Percentiles rank a stretch among this genome's conserved stretches.
Evolutionary conservation across 1,139 yeast genomes (phyloP).

Genomic region (Zygosaccharomyces sapae): DNA sequence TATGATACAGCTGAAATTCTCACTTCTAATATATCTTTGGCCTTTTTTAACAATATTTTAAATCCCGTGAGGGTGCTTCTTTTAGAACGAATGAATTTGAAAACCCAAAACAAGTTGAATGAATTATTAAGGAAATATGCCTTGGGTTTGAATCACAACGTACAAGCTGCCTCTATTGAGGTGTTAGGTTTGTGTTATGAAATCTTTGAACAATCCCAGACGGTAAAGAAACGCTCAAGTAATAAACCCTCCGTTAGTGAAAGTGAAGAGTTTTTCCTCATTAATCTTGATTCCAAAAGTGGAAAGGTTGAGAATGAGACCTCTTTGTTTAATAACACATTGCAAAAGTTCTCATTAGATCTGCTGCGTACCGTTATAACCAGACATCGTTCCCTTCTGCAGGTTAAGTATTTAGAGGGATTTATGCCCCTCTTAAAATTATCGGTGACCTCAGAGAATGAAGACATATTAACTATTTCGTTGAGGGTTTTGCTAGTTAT

Average conservation of each 20-base stretch:
- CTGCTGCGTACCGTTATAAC: slow-evolving; percentile 67
- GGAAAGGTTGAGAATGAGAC: slow-evolving; percentile 50
- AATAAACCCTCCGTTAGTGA: slow-evolving; percentile 30
- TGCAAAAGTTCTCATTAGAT: slow-evolving; percentile 78
- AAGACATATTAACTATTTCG: slow-evolving; percentile 66
- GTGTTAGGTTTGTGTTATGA: slow-evolving; percentile 73
- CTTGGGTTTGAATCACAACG: slow-evolving; percentile 69
- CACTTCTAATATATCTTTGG: slow-evolving; percentile 60
- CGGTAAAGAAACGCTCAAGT: slow-evolving; percentile 23
- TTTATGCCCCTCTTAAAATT: slow-evolving; percentile 70
- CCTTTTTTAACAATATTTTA: slow-evolving; percentile 56
- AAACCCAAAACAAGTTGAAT: slow-evolving; percentile 70
- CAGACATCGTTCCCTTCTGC: slow-evolving; percentile 54
- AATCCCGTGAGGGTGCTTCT: slow-evolving; percentile 66
- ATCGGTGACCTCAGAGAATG: slow-evolving; percentile 62
- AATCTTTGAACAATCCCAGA: slow-evolving; percentile 54
- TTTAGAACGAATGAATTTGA: slow-evolving; percentile 60
- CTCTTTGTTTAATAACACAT: slow-evolving; percentile 49
- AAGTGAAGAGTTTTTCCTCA: slow-evolving; percentile 61
- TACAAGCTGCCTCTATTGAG: slow-evolving; percentile 50
- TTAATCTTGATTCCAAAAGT: slow-evolving; percentile 58
- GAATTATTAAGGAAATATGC: slow-evolving; percentile 75
- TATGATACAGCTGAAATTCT: slow-evolving; percentile 81
- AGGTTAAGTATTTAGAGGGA: slow-evolving; percentile 59
- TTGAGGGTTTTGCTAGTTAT: slow-evolving; percentile 60